Base-by-base conservation (phyloP, 2,329 filamentous ascomycete genomes). In the Emydomyces testavorans region DNA sequence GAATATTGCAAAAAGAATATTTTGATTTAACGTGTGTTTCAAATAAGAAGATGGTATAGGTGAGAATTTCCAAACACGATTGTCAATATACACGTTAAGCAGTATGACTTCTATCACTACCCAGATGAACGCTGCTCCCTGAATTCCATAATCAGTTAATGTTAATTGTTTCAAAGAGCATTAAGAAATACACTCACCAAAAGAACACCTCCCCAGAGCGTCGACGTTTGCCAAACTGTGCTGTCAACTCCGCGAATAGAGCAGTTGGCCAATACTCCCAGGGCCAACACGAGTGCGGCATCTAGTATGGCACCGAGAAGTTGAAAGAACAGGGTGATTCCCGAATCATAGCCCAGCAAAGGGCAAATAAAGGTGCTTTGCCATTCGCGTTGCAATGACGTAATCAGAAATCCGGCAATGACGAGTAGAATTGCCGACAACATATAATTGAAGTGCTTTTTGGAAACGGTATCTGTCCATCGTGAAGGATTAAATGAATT, bases 291-390 rank as follows among this genome's bases (percentile, higher is more conserved):
- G 38, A 74, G 62, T 29, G 58, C 43, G 11, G 63, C 59, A 53
- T 77, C 73, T 16, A 74, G 50, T 6, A 65, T 24, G 1, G 65
- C 53, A 20, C 62, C 65, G 21, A 66, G 26, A 24, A 65, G 46
- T 52, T 69, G 67, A 41, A 72, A 52, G 2, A 57, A 52, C 5
- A 63, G 66, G 6, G 72, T 55, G 7, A 58, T 55, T 43, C 58
- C 53, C 24, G 58, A 56, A 31, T 65, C 60, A 15, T 59, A 53
- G 24, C 65, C 61, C 1, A 61, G 56, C 8, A 65, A 58, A 1
- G 72, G 66, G 54, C 74, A 77, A 18, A 76, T 72, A 49, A 71
- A 72, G 2, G 71, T 73, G 13, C 71, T 73, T 34, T 59, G 55
- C 13, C 62, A 65, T 37, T 61, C 64, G 32, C 57, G 51, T 6